These are phyloP conservation scores for Akebia trifoliata DNA, from an alignment of 164 flowering plant species.

Conservation along the genomic window DNA sequence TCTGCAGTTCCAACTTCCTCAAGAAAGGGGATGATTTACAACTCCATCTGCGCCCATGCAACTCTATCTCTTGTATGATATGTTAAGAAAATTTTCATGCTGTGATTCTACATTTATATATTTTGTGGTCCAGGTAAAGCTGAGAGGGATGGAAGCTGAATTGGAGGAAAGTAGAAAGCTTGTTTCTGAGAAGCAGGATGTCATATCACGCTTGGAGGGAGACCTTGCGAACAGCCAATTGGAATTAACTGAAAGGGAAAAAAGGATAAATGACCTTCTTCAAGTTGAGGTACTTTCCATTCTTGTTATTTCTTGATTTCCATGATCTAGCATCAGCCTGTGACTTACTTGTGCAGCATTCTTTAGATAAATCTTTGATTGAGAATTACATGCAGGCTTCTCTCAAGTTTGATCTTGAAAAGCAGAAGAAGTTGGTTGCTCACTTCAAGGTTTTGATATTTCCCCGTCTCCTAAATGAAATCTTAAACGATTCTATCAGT, in stretches of 20 bases:
- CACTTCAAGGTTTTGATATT: conserved; percentile 38
- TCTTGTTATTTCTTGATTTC: background rate
- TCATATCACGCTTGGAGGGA: conserved; percentile 48
- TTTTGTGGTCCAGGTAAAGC: conserved; percentile 30
- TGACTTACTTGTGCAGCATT: background rate
- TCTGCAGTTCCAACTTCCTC: no score
- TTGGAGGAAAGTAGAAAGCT: conserved; percentile 41
- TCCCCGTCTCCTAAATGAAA: background rate
- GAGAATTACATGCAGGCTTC: conserved; percentile 29
- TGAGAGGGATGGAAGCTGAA: conserved; percentile 47
- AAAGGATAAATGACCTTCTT: conserved; percentile 33
- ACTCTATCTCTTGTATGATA: no score
- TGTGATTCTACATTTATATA: no score
- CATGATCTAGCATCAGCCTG: background rate
- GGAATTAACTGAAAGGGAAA: conserved; percentile 54
- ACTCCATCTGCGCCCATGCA: no score
- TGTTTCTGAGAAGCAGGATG: conserved; percentile 45
- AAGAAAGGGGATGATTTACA: no score
- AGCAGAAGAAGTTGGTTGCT: conserved; percentile 32
- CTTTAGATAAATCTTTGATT: background rate
- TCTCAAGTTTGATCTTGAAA: conserved; percentile 49
- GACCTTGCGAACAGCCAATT: conserved; percentile 49
- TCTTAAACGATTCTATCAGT: background rate
- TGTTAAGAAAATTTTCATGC: no score
- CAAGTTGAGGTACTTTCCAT: conserved; percentile 46